Evolutionary conservation across 2,329 filamentous ascomycete genomes (phyloP), one percentile per base, ranked within the genome.

Genomic region (Cladophialophora immunda): DNA sequence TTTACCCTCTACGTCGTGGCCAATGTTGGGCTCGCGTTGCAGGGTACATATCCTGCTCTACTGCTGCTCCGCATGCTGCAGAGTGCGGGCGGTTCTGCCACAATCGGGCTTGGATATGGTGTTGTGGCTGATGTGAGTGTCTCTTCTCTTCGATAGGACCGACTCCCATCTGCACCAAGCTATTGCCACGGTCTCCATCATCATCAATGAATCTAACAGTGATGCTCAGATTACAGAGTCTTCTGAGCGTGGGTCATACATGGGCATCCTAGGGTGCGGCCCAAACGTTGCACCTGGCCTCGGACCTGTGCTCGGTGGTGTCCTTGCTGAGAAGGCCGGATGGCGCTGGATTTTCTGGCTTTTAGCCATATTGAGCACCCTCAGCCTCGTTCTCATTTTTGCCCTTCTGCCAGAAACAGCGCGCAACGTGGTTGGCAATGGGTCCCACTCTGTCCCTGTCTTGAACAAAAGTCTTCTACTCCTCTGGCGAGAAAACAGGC

Each of bases 261-360:
- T 82, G 75, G 90, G 87, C 60, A 71, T 79, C 25, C 79, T 81
- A 32, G 75, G 78, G 47, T 77, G 76, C 6, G 78, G 78, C 0
- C 53, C 78, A 9, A 69, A 80, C 1, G 72, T 76, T 1, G 75
- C 76, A 67, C 86, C 88, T n/a, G 78, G 78, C 1, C 67, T 81
- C 4, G 81, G 81, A 2, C 81, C 81, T 0, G 72, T 82, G 0
- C 78, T 83, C 27, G 81, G 81, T 19, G 81, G 81, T 38, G 73
- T 72, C 0, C 69, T 83, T 3, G 73, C 78, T 7, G 75, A 73
- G 3, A 70, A 72, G 0, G 63, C 81, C 8, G 80, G 81, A 1
- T 83, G 81, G 80, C 74, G 73, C 61, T 70, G 75, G 0, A 77
- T 82, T 4, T 83, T 83, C 60, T 81, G 80, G 78, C 79, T 82